Conservation (phyloP, 352 stramenopile genomes). For the Pythium folliculosum region DNA sequence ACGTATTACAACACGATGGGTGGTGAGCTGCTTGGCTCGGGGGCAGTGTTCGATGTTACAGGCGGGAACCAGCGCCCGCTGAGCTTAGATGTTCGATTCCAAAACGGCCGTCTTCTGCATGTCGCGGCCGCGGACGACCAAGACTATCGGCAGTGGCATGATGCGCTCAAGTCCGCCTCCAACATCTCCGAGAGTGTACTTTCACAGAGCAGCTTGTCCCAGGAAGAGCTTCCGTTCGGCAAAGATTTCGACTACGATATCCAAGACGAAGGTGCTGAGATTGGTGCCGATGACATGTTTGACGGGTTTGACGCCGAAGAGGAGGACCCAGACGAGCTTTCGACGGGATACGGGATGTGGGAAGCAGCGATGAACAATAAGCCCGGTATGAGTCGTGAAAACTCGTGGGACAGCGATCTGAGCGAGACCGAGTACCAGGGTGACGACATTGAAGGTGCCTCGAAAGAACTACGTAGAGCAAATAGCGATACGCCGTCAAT, state of each 20-base stretch:
- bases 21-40: constrained; percentile 53
- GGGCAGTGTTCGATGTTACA: constrained; percentile 66
- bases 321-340: constrained; percentile 27
- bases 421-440: constrained; percentile 23
- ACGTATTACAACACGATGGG: constrained; percentile 50
- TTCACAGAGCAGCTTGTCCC: constrained; percentile 36
- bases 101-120: constrained; percentile 70
- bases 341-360: constrained; percentile 47
- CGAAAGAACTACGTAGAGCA: constrained; percentile 25
- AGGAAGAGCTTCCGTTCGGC: constrained; percentile 34
- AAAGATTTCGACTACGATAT: constrained; percentile 58
- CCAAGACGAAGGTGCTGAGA: constrained; percentile 26
- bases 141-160: constrained; percentile 57
- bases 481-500: constrained; percentile 31
- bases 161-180: constrained; percentile 50
- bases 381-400: constrained; percentile 31
- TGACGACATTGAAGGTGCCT: constrained; percentile 13
- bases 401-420: constrained; percentile 38
- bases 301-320: constrained; percentile 31
- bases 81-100: constrained; percentile 70
- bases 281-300: constrained; percentile 13
- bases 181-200: constrained; percentile 70
- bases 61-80: constrained; percentile 60
- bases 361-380: constrained; percentile 60
- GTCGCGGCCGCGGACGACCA: constrained; percentile 58